Base-by-base conservation (phyloP, 1,284 basidiomycete species). In the Tranzscheliella williamsii region DNA sequence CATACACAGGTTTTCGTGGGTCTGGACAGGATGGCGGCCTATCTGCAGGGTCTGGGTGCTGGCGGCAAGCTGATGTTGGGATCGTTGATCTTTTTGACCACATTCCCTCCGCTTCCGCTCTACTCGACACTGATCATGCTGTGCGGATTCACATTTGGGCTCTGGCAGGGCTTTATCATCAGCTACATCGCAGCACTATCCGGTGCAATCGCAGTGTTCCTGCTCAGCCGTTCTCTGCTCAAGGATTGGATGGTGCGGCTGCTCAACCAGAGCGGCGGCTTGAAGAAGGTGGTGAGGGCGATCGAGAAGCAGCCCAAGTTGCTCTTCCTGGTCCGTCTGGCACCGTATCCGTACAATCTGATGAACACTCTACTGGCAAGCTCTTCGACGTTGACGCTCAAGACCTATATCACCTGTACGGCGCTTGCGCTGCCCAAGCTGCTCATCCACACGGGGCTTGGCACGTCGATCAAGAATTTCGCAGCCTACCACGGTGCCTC, bases 351-450 rank as follows among this genome's bases (percentile, higher is more conserved):
- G 12, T 82, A 81, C 81, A 91, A 91, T 78, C 86, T 91, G 71
- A 89, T 91, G 86, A 91, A 91, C 80, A 89, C 87, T 67, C 83
- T 91, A 33, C 83, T 91, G 26, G 89, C 89, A 3, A 87, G 88
- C n/a, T 85, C 88, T 12, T 86, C 86, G n/a, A 85, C 86, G n/a
- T 83, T 91, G 62, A 86, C 85, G 9, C 81, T 91, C 66, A 82
- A 82, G 57, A 90, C 88, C 9, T 91, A 90, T 79, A 84, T 85
- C 22, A 72, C 83, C 37, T 90, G 88, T 80, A 91, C 89, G 7
- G 89, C 86, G 5, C 82, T 90, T 24, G 88, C 87, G 27, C 82
- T 91, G 43, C 85, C 88, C 82, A 91, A 91, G 79, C 84, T 91
- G 63, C 85, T 90, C 78, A 84, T 91, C 43, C 90, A 91, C 80